Conservation (phyloP, 2,329 filamentous ascomycete species). For the Magnaporthiopsis rhizophila region DNA sequence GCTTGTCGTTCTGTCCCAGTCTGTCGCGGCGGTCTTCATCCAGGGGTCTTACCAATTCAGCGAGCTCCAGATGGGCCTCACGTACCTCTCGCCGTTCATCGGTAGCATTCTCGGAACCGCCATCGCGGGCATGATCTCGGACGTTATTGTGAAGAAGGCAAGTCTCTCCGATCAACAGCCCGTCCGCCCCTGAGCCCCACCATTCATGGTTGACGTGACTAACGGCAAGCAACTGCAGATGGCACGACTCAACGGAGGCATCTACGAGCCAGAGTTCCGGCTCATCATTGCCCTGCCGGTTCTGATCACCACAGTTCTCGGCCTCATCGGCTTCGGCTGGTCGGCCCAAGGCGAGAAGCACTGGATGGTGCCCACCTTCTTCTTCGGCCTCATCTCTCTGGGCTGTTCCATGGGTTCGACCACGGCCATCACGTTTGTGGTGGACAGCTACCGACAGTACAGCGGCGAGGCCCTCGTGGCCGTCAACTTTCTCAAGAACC, state of each 20-base stretch:
- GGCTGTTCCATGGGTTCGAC: slow-evolving; percentile 86
- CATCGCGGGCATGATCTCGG: slow-evolving; percentile 80
- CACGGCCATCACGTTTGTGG: slow-evolving; percentile 86
- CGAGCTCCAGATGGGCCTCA: slow-evolving; percentile 70
- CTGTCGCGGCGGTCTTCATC: slow-evolving; percentile 72
- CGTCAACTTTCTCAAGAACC: slow-evolving; percentile 89
- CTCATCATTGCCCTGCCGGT: slow-evolving; percentile 83
- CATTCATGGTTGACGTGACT: background rate
- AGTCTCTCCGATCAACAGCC: too few relatives aligned
- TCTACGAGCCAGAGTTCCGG: slow-evolving; percentile 93
- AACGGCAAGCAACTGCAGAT: slow-evolving; percentile 40
- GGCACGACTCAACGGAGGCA: slow-evolving; percentile 77
- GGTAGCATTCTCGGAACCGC: slow-evolving; percentile 86
- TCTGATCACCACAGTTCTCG: slow-evolving; percentile 67
- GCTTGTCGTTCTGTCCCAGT: slow-evolving; percentile 91
- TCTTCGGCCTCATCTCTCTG: slow-evolving; percentile 88
- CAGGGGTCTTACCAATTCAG: slow-evolving; percentile 70
- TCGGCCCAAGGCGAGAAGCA: slow-evolving; percentile 63
- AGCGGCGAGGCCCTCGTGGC: slow-evolving; percentile 92
- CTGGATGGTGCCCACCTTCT: slow-evolving; percentile 89
- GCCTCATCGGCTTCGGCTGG: slow-evolving; percentile 97
- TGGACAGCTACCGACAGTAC: slow-evolving; percentile 89
- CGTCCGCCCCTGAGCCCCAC: background rate
- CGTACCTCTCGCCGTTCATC: slow-evolving; percentile 86
- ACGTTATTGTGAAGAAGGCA: slow-evolving; percentile 56